A percentile compares a stretch with the other conserved stretches of the same genome.
These are phyloP conservation scores for Bolboschoenus planiculmis DNA, from an alignment of 176 grass and related monocot species.

Conservation along the genomic window DNA sequence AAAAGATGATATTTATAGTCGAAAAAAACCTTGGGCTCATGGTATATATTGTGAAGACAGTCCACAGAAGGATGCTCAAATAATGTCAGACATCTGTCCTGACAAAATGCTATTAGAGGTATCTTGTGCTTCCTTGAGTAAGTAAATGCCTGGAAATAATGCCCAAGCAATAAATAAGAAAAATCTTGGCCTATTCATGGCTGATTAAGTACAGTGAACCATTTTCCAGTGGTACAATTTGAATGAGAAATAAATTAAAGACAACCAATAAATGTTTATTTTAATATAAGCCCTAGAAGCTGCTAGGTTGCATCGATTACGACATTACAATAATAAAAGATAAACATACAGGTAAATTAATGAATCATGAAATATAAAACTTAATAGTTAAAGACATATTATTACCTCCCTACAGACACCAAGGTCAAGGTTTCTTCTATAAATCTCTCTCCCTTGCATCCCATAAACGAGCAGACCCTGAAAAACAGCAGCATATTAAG, in stretches of 20 bases:
- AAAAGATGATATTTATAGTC: not conserved
- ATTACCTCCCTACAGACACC: constrained; percentile 84
- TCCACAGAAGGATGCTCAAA: constrained; percentile 85
- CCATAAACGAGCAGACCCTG: constrained; percentile 92
- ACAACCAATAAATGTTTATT: not conserved
- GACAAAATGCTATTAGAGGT: constrained; percentile 90
- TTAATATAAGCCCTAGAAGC: not conserved
- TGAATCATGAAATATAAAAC: constrained; percentile 9
- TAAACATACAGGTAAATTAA: not conserved
- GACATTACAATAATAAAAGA: not conserved
- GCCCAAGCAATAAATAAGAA: not conserved
- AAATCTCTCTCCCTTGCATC: constrained; percentile 71
- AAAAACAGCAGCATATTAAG: constrained; percentile 21
- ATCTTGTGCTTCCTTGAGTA: constrained; percentile 81
- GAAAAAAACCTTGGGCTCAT: constrained; percentile 71
- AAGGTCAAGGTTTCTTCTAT: constrained; percentile 74
- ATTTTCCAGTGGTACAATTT: not conserved
- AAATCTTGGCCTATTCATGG: not conserved
- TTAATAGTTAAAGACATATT: not conserved
- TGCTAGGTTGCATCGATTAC: not conserved
- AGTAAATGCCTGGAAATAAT: constrained; percentile 54
- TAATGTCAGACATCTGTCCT: constrained; percentile 77
- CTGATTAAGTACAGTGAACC: not conserved
- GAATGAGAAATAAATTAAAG: not conserved
- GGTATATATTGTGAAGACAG: constrained; percentile 75